Base-by-base conservation (phyloP, 2,329 filamentous ascomycete species). In the Fusarium cyanostomum region DNA sequence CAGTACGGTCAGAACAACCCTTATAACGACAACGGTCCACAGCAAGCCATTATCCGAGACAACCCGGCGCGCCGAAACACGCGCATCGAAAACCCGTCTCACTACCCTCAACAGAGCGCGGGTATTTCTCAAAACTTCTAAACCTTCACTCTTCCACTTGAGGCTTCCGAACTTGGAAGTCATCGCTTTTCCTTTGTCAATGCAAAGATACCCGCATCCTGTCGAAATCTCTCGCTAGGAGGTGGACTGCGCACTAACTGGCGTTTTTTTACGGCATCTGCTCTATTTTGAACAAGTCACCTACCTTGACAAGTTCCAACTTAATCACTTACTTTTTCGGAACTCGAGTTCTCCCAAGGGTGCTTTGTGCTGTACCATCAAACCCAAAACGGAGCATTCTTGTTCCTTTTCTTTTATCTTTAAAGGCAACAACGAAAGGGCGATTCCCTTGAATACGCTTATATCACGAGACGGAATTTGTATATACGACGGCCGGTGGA, bases 111-210 rank as follows among this genome's bases (percentile, higher is more conserved):
- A 73, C 93, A 96, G 80, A 96, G 92, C 71, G 92, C 92, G 34
- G 95, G 95, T 57, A 97, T 99, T 71, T 92, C 95, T 28, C 95
- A 98, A 79, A 99, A 99, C 78, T 99, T 99, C 72, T 98, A 86
- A 76, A 49, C 24, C 15, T n/a, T 30, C 26, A 21, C 33, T 27
- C 37, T 24, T 50, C 18, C n/a, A 11, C 18, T 16, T 21, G 11
- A 33, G 51, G 52, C 51, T 49, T 24, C 27, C 56, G 41, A 44
- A 18, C 45, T 50, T 43, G 44, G 54, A 54, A 33, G 52, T 56
- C 30, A 54, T 42, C 57, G 50, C 15, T 41, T 70, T 69, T 59
- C 52, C 37, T 62, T 69, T 67, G 52, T 66, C 38, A 50, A 33
- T 56, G 54, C 63, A 59, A 64, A 69, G 67, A 71, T 71, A 71